A percentile compares a stretch with the other conserved stretches of the same genome.
Conservation (phyloP, 495 filamentous ascomycete species). For the Glutinoglossum americanum region DNA sequence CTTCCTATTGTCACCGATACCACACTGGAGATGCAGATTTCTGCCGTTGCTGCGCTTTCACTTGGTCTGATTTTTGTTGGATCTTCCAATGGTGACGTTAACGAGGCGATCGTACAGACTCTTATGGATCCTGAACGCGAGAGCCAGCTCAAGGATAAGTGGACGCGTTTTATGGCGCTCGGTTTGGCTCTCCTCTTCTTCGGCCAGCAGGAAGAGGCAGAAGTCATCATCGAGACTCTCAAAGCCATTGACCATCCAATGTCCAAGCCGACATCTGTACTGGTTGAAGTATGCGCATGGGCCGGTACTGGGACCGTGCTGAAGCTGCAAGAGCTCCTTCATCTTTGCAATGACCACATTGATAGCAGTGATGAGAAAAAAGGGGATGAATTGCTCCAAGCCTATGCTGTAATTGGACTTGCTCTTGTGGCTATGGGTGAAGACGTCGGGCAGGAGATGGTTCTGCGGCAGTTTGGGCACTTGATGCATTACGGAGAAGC, state of each 20-base stretch:
- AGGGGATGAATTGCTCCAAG: conserved; percentile 79
- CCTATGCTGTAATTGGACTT: conserved; percentile 87
- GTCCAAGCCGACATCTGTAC: conserved; percentile 69
- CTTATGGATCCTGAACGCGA: conserved; percentile 77
- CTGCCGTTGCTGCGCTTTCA: conserved; percentile 85
- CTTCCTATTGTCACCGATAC: conserved; percentile 72
- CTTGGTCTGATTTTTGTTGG: conserved; percentile 85
- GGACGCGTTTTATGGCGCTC: conserved; percentile 88
- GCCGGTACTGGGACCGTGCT: conserved; percentile 91
- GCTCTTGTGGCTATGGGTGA: conserved; percentile 95
- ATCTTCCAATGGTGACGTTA: conserved; percentile 71
- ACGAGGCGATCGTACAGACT: conserved; percentile 70
- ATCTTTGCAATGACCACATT: conserved; percentile 93
- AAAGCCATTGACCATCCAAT: conserved; percentile 93
- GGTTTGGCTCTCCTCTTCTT: conserved; percentile 89
- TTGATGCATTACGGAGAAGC: conserved; percentile 98
- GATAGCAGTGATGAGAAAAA: conserved; percentile 86
- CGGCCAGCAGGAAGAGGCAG: conserved; percentile 89
- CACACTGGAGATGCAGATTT: conserved; percentile 74
- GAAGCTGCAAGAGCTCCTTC: conserved; percentile 86
- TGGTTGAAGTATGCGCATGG: conserved; percentile 93
- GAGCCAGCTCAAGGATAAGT: conserved; percentile 83
- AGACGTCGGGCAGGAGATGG: conserved; percentile 97
- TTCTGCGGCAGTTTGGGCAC: conserved; percentile 88
- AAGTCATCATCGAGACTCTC: conserved; percentile 81